Base-by-base conservation (phyloP, 2,329 filamentous ascomycete species). In the Ophiostoma tasmaniense region DNA sequence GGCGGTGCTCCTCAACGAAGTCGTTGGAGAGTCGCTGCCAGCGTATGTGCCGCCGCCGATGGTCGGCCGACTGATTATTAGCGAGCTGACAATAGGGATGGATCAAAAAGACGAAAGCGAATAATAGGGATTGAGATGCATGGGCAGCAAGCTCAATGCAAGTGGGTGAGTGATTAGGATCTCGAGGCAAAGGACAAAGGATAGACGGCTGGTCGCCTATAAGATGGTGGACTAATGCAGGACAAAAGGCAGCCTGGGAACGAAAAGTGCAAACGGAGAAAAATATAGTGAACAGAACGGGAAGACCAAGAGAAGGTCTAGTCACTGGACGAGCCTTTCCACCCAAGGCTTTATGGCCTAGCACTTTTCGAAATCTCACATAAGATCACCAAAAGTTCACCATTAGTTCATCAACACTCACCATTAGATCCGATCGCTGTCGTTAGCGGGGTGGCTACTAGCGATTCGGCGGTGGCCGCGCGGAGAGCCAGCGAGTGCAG, bases 11-110 rank as follows among this genome's bases (percentile, higher is more conserved):
- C 62, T 33, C 14, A 52, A 64, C 37, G 30, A 62, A 66, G 17
- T 66, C 69, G 14, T 11, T n/a, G 20, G 50, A 28, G 17, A 39
- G 55, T 10, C 66, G 66, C n/a, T 55, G 70, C 67, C 70, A 42
- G 39, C 42, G 59, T 22, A 66, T 50, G 11, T 64, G 30, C n/a
- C 62, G 66, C 62, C 42, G 66, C 6, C 66, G 52, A 50, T 39
- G 52, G 52, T 69, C 39, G 67, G 68, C 68, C 64, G 70, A 71
- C 70, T 71, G 30, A 14, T 22, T 37, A 37, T 64, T 37, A 64
- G 61, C n/a, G 3, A 64, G 61, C 14, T 20, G 25, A 37, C 37
- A 14, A 30, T 17, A 5, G 25, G 7, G 14, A n/a, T 7, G 2
- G 25, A 61, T 25, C 3, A 55, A 25, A 28, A 22, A 55, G 50